Conservation (phyloP, 768 basidiomycete species). For the Mrakia blollopis region DNA sequence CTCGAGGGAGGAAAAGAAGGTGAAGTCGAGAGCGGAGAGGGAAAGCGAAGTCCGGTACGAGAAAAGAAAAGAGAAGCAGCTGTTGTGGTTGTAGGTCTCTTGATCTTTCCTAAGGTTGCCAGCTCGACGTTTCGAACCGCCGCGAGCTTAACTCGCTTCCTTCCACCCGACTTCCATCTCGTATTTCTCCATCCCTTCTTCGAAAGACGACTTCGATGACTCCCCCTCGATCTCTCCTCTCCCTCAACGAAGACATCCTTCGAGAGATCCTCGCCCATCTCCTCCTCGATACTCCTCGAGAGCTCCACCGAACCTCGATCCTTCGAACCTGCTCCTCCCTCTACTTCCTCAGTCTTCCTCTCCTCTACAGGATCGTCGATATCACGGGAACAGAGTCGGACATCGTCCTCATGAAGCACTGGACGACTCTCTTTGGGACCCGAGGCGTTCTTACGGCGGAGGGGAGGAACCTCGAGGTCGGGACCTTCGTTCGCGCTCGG, state of each 20-base stretch:
- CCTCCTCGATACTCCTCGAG: not conserved
- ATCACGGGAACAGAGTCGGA: not conserved
- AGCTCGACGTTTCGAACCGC: no score
- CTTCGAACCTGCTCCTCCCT: conserved; percentile 1
- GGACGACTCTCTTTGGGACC: not conserved
- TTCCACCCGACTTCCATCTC: no score
- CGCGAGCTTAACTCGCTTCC: no score
- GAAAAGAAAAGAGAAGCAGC: no score
- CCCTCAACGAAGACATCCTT: no score
- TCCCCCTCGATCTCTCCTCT: no score
- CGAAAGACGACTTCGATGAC: no score
- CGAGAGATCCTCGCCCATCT: not conserved
- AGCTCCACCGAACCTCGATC: not conserved
- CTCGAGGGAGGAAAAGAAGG: not conserved
- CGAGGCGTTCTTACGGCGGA: not conserved
- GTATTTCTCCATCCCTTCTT: no score
- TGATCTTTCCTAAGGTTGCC: no score
- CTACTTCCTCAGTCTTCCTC: not conserved
- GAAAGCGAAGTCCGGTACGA: no score
- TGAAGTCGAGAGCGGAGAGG: no score
- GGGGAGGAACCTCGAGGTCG: not conserved
- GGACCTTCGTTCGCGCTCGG: not conserved
- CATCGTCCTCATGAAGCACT: not conserved
- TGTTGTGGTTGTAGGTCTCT: no score
- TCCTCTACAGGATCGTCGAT: not conserved